Conservation (phyloP, 1,284 basidiomycete genomes). For the Tilletia horrida region DNA sequence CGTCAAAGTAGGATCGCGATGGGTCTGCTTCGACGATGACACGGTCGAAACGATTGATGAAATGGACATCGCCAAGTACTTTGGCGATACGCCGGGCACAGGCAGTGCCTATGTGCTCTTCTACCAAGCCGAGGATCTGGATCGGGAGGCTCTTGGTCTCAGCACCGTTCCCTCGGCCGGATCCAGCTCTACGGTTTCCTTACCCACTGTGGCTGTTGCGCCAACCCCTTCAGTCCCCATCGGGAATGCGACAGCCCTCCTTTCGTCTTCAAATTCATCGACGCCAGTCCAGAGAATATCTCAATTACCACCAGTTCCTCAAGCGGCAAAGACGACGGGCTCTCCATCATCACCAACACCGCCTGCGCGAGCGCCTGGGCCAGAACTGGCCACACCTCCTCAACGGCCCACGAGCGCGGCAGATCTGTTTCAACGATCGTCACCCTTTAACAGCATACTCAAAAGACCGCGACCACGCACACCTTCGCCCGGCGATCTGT, state of each 20-base stretch:
- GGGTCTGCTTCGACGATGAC: constrained; percentile 95
- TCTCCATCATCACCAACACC: background rate
- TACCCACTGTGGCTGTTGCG: background rate
- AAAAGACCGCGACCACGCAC: background rate
- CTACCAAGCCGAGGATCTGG: constrained; percentile 82
- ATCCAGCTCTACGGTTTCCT: background rate
- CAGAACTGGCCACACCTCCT: too few species aligned
- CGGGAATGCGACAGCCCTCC: background rate
- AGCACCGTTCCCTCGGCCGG: background rate
- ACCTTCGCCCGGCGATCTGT: background rate
- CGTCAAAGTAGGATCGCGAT: constrained; percentile 74
- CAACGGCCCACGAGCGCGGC: background rate
- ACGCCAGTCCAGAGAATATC: background rate
- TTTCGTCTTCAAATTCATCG: background rate
- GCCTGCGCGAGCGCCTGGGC: too few species aligned
- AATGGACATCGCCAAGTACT: constrained; percentile 84
- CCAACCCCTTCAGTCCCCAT: background rate
- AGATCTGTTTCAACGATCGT: background rate
- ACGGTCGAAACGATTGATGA: constrained; percentile 83
- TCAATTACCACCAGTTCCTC: background rate
- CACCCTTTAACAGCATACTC: background rate
- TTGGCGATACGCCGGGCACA: constrained; percentile 74
- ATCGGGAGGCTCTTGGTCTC: constrained; percentile 29
- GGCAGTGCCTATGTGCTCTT: constrained; percentile 95
- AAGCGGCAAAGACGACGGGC: background rate